Evolutionary conservation across 257 asterid species (phyloP), one percentile per base, ranked within the genome.

Genomic region (Jacaranda copaia): DNA sequence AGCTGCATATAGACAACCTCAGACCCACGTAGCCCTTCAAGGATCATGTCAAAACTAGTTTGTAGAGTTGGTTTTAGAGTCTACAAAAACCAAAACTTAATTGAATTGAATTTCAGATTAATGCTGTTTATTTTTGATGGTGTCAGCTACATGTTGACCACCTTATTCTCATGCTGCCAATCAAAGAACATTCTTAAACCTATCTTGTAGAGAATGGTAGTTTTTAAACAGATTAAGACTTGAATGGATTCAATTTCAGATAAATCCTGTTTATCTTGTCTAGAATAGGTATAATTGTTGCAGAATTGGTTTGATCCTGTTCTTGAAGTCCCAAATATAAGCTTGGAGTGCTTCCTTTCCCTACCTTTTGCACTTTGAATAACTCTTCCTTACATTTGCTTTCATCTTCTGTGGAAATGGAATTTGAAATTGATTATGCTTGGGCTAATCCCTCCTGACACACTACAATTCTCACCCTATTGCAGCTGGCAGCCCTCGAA

Each of bases 401-500:
- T 13, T 68, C 4, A 68, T 43, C 32, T 62, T 8, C 49, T 52
- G 59, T 38, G 8, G 16, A 12, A 38, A 32, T 72, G 35, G 35
- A 57, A 36, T 60, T 62, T 19, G 15, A 51, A 63, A 60, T 71
- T 57, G 68, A 25, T 77, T 71, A 35, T 67, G 45, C 58, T 51
- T 52, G 58, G 48, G 46, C 60, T 42, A 39, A 36, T 75, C 16
- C 64, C 9, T 66, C 68, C 83, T 79, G 57, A 82, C 46, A 25
- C 75, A 52, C 15, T n/a, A 25, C 45, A 6, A 59, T 82, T 73
- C 53, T 68, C 59, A 55, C 74, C 80, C 25, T 79, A 74, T 75
- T 86, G 89, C 97, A 96, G 97, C 86, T 77, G 93, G 96, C 70
- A 84, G 69, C 74, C 69, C 84, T 40, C 86, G 82, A 64, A 81